These are phyloP conservation scores for Penicillium paneum DNA, from an alignment of 2,329 filamentous ascomycete species.

Conservation along the genomic window DNA sequence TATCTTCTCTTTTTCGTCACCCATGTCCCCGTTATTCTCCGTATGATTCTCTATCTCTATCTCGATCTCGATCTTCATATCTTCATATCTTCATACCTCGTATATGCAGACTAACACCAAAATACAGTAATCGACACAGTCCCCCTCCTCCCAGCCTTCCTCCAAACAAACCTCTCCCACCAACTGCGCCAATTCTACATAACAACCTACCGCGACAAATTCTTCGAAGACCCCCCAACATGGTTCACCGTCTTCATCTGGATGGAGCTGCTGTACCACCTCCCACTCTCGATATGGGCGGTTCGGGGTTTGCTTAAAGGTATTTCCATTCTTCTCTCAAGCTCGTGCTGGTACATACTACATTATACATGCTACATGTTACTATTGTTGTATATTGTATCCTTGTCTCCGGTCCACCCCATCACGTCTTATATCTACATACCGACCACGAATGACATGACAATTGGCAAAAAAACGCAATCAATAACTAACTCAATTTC, in stretches of 20 bases:
- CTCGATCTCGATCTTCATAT: too few relatives aligned
- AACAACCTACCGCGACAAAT: slow-evolving; percentile 59
- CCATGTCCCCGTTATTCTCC: slow-evolving; percentile 60
- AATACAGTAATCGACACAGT: slow-evolving; percentile 58
- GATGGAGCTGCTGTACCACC: slow-evolving; percentile 60
- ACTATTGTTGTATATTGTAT: neutral
- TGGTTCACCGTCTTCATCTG: slow-evolving; percentile 59
- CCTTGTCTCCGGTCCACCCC: neutral
- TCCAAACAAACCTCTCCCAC: slow-evolving; percentile 51
- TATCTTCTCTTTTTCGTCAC: slow-evolving; percentile 60
- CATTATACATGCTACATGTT: neutral
- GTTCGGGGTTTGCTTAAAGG: slow-evolving; percentile 53
- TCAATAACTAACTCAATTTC: neutral
- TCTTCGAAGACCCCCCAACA: slow-evolving; percentile 57
- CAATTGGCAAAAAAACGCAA: neutral
- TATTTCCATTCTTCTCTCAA: slow-evolving; percentile 28
- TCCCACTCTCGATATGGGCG: slow-evolving; percentile 60
- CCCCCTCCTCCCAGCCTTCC: slow-evolving; percentile 53
- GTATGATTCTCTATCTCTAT: slow-evolving; percentile 37
- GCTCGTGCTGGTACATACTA: neutral
- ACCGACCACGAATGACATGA: neutral
- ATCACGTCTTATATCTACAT: neutral
- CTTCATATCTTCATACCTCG: neutral
- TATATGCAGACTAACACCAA: neutral
- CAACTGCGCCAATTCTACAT: slow-evolving; percentile 57